Conservation (phyloP, 768 basidiomycete genomes). For the Tricholomella constricta region DNA sequence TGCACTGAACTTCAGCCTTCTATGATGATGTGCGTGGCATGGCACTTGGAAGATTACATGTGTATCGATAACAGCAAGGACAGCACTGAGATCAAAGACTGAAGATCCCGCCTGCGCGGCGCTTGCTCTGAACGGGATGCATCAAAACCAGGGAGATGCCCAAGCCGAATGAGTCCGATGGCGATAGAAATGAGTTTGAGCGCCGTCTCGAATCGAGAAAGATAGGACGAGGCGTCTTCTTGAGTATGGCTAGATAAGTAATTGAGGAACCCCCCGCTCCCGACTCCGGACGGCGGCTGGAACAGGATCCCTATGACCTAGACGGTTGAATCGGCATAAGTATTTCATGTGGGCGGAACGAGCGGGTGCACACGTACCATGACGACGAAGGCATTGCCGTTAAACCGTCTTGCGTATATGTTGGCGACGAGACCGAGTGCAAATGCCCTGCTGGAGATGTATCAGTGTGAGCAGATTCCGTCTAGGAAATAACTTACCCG, state of each 20-base stretch:
- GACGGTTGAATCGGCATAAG: too few species aligned
- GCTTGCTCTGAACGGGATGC: constrained; percentile 60
- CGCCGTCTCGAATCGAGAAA: constrained; percentile 74
- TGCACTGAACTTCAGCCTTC: too few species aligned
- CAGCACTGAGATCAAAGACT: constrained; percentile 46
- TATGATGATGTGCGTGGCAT: too few species aligned
- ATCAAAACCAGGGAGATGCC: constrained; percentile 70
- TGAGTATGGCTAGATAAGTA: constrained; percentile 60
- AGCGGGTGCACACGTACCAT: constrained; percentile 51
- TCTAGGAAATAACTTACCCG: constrained; percentile 41
- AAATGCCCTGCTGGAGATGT: constrained; percentile 54
- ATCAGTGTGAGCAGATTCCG: not conserved
- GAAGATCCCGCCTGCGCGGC: constrained; percentile 61
- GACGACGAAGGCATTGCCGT: constrained; percentile 77
- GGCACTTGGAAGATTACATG: too few species aligned
- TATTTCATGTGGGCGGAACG: not conserved
- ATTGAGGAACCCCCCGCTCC: constrained; percentile 76
- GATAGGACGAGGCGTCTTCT: constrained; percentile 56
- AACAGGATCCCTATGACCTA: constrained; percentile 79
- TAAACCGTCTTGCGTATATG: constrained; percentile 71
- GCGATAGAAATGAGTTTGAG: constrained; percentile 76
- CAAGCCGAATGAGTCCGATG: constrained; percentile 79
- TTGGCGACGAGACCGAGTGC: constrained; percentile 81
- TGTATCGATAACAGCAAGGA: too few species aligned
- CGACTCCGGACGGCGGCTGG: constrained; percentile 82